Percentiles rank a stretch among this genome's conserved stretches.
phyloP scores from a whole-genome alignment of 2,329 filamentous ascomycete genomes.

The Trichoderma sp. region DNA sequence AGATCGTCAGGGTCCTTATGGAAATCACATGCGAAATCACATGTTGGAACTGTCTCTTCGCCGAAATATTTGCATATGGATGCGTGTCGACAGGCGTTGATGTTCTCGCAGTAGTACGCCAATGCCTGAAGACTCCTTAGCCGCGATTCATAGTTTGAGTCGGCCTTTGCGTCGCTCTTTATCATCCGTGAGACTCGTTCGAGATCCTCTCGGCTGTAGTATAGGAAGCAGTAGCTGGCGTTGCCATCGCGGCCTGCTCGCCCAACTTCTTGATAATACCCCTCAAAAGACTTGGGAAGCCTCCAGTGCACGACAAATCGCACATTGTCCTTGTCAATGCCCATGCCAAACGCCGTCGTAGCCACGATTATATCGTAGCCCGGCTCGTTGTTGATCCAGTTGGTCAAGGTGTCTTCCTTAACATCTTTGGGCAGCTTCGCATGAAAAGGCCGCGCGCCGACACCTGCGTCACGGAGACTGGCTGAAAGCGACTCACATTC shows the following conservation, averaged over 20 bases:
- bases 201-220: slow-evolving; percentile 84
- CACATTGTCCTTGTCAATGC: slow-evolving; percentile 92
- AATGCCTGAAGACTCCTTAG: slow-evolving; percentile 64
- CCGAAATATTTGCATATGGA: slow-evolving; percentile 76
- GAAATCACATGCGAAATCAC: slow-evolving; percentile 74
- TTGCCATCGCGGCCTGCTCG: slow-evolving; percentile 87
- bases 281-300: slow-evolving; percentile 88
- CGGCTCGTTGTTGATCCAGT: slow-evolving; percentile 69
- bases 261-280: slow-evolving; percentile 93
- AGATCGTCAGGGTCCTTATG: slow-evolving; percentile 65
- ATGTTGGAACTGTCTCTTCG: slow-evolving; percentile 56
- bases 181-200: slow-evolving; percentile 65
- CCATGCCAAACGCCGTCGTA: slow-evolving; percentile 96
- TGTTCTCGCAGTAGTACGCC: slow-evolving; percentile 78
- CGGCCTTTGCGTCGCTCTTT: slow-evolving; percentile 42
- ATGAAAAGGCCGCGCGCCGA: slow-evolving; percentile 72
- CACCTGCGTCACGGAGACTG: slow-evolving; percentile 62
- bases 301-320: slow-evolving; percentile 95
- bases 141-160: slow-evolving; percentile 52
- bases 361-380: slow-evolving; percentile 92
- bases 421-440: slow-evolving; percentile 63
- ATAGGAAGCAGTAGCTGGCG: slow-evolving; percentile 80
- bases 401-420: slow-evolving; percentile 67
- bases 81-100: slow-evolving; percentile 68
- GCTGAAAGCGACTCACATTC: slow-evolving; percentile 71